These are phyloP conservation scores for Craspedostauros australis DNA, from an alignment of 108 stramenopile genomes.

Conservation along the genomic window DNA sequence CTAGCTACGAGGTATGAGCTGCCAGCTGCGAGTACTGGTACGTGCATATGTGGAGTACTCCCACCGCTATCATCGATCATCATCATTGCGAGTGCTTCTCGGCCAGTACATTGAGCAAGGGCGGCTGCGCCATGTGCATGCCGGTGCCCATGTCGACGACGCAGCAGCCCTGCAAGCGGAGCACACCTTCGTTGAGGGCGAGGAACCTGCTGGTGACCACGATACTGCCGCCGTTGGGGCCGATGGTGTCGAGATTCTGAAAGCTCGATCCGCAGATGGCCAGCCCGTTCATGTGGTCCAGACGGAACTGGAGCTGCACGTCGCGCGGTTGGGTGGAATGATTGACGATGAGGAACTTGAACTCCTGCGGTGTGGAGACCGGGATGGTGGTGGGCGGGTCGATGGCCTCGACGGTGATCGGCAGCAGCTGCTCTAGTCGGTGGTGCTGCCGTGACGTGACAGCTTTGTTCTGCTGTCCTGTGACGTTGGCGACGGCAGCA, in stretches of 20 bases:
- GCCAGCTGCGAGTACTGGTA: too few species aligned
- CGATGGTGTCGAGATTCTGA: conserved; percentile 49
- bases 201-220: conserved; percentile 43
- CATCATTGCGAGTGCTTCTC: too few species aligned
- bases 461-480: not conserved
- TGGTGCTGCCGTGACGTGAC: not conserved
- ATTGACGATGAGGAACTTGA: conserved; percentile 70
- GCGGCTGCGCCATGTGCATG: conserved; percentile 59
- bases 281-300: conserved; percentile 65
- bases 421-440: conserved; percentile 41
- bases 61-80: too few species aligned
- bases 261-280: conserved; percentile 66
- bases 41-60: too few species aligned
- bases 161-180: conserved; percentile 57
- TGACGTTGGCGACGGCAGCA: conserved; percentile 2
- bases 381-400: conserved; percentile 57
- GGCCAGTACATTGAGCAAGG: conserved; percentile 66
- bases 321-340: conserved; percentile 56
- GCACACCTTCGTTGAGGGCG: conserved; percentile 54
- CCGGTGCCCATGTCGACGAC: conserved; percentile 65
- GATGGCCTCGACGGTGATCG: conserved; percentile 80
- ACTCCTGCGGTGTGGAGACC: conserved; percentile 33
- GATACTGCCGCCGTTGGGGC: conserved; percentile 57
- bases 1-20: too few species aligned
- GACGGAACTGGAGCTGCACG: conserved; percentile 69